Evolutionary conservation across 371 early-diverging fungal genomes (phyloP), one percentile per base, ranked within the genome.

Genomic region (Capillidium heterosporum): DNA sequence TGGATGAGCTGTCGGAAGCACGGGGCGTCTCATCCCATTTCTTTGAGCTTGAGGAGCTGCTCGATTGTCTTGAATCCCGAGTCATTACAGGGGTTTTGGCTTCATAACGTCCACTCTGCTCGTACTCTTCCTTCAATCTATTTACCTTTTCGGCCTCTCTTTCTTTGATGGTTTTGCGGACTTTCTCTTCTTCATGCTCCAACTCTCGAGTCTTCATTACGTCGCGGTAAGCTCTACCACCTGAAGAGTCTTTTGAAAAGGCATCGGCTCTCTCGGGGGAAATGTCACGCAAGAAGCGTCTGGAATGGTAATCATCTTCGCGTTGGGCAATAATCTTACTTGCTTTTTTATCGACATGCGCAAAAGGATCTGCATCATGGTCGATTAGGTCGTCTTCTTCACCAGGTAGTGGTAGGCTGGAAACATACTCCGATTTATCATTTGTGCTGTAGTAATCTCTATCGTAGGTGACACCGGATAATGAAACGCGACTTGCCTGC

Each of bases 261-360:
- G 90, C 84, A 65, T 96, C 95, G 32, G 67, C 73, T 15, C 93
- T 75, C 51, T 83, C 84, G 1, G 93, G 92, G 11, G 94, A 91
- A 24, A 96, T 75, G 56, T 73, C 73, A 8, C 97, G 77, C 48
- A 77, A 77, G 56, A 79, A 77, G 32, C 91, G 69, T 31, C 87
- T 79, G 54, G 77, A 77, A 46, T 85, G 83, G 60, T 96, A 93
- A 52, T 91, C 91, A 66, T 76, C 78, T 63, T 93, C 86, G 49
- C 94, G 68, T 46, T 91, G 93, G 5, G 79, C 79, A 59, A 94
- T 89, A 5, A 72, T 67, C 32, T 75, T 68, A 2, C 78, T 77
- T 48, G 66, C 67, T 26, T 61, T 60, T 26, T 66, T 67, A 26
- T 71, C 65, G 26, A 56, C 56, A 27, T 70, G 72, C 4, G 73